Conservation (phyloP, 441 rosid genomes). For the Pelargonium australe region DNA sequence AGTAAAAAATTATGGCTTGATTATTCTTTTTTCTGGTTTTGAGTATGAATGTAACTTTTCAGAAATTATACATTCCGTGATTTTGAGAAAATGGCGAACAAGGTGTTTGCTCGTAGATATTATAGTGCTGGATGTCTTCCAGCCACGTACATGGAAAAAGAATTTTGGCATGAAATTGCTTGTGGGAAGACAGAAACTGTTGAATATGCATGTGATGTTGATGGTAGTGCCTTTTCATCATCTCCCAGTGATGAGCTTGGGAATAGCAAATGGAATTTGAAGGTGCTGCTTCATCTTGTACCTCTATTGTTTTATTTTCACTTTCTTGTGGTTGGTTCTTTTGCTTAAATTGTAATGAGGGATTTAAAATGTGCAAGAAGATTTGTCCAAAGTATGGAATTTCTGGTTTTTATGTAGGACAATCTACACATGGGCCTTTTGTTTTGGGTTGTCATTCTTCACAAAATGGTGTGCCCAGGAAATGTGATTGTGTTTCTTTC, state of each 20-base stretch:
- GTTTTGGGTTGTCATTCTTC: background rate
- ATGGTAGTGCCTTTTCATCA: constrained; percentile 98
- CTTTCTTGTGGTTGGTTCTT: constrained; percentile 10
- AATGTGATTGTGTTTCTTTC: background rate
- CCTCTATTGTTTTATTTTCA: constrained; percentile 2
- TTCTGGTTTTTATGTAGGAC: background rate
- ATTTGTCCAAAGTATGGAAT: background rate
- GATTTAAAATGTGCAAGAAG: background rate
- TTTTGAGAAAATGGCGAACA: constrained; percentile 98
- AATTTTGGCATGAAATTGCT: constrained; percentile 97
- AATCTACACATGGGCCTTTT: background rate
- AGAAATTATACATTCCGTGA: constrained; percentile 93
- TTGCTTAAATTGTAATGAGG: constrained; percentile 8
- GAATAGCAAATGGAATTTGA: constrained; percentile 96
- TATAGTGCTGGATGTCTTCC: constrained; percentile 91
- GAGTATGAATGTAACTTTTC: constrained; percentile 36
- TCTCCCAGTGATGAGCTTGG: constrained; percentile 81
- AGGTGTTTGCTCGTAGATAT: constrained; percentile 89
- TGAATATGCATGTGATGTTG: constrained; percentile 99
- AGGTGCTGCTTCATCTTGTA: constrained; percentile 51
- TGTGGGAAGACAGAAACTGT: constrained; percentile 93
- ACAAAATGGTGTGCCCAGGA: constrained; percentile 1
- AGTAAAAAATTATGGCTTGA: constrained; percentile 11
- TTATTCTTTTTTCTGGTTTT: constrained; percentile 20
- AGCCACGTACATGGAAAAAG: constrained; percentile 86